A percentile compares a stretch with the other conserved stretches of the same genome.
Conservation (phyloP, 1,284 basidiomycete species). For the Pisolithus thermaeus region DNA sequence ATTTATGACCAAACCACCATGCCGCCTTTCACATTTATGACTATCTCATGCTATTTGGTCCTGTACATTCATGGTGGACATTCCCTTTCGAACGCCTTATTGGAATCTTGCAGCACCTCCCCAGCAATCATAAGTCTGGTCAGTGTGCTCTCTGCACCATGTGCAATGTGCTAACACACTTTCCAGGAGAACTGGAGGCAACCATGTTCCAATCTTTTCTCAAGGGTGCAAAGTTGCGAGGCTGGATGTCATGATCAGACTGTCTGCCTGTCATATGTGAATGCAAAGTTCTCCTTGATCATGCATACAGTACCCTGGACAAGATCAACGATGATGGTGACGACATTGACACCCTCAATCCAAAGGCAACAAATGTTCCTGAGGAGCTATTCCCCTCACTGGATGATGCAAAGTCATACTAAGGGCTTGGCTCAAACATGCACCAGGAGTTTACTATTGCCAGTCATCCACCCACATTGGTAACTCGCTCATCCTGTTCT, state of each 20-base stretch:
- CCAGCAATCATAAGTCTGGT: conserved; percentile 31
- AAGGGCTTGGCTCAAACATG: neutral
- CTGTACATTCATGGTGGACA: conserved; percentile 30
- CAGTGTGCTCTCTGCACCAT: conserved; percentile 1
- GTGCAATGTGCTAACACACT: neutral
- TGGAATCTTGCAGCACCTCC: conserved; percentile 27
- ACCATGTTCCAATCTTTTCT: conserved; percentile 10
- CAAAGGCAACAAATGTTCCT: neutral
- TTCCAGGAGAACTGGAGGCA: conserved; percentile 21
- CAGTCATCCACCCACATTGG: too few species aligned
- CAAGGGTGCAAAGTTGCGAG: conserved; percentile 3
- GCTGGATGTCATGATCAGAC: conserved; percentile 1
- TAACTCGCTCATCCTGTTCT: too few species aligned
- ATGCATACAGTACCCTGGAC: neutral
- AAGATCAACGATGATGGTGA: neutral
- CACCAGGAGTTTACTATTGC: too few species aligned
- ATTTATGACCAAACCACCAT: conserved; percentile 29
- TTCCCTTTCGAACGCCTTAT: conserved; percentile 32
- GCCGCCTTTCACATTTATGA: conserved; percentile 29
- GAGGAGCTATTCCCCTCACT: neutral
- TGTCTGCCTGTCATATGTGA: conserved; percentile 7
- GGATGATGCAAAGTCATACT: neutral
- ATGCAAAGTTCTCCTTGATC: conserved; percentile 9
- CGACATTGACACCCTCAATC: neutral
- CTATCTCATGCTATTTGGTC: conserved; percentile 29